A percentile compares a stretch with the other conserved stretches of the same genome.
These are phyloP conservation scores for Citeromyces nyonsensis DNA, from an alignment of 805 yeast genomes.

Conservation along the genomic window DNA sequence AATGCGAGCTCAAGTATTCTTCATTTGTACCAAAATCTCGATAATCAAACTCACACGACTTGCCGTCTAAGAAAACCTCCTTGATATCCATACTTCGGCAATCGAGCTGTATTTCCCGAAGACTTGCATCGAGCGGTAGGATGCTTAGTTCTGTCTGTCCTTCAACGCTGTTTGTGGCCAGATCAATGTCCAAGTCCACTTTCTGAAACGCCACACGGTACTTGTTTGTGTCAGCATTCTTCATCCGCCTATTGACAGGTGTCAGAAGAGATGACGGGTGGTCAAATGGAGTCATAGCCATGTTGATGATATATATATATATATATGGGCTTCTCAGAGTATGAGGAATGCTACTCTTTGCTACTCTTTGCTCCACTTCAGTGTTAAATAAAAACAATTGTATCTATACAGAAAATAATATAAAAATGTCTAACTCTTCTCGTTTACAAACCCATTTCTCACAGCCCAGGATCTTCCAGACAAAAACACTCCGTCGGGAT, in stretches of 20 bases:
- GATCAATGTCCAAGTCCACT: slow-evolving; percentile 66
- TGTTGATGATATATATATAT: not conserved
- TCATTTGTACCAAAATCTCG: slow-evolving; percentile 29
- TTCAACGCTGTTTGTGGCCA: slow-evolving; percentile 34
- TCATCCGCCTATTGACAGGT: slow-evolving; percentile 10
- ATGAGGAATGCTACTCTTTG: too few species aligned
- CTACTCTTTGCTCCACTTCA: too few species aligned
- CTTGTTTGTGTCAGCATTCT: slow-evolving; percentile 18
- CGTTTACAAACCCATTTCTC: slow-evolving; percentile 55
- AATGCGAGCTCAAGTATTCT: slow-evolving; percentile 12
- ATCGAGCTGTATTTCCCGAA: slow-evolving; percentile 56
- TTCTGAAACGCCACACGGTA: slow-evolving; percentile 76
- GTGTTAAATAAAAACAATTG: too few species aligned
- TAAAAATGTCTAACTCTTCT: slow-evolving; percentile 10
- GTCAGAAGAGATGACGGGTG: slow-evolving; percentile 11
- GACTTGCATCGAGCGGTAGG: slow-evolving; percentile 45
- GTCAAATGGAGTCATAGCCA: slow-evolving; percentile 1
- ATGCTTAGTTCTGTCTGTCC: slow-evolving; percentile 81
- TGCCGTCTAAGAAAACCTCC: slow-evolving; percentile 49
- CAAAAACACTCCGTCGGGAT: slow-evolving; percentile 72
- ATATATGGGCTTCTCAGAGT: too few species aligned
- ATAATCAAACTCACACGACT: slow-evolving; percentile 37
- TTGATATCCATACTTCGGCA: slow-evolving; percentile 61
- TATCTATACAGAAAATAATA: slow-evolving; percentile 28
- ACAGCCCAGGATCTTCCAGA: slow-evolving; percentile 69